A percentile compares a stretch with the other conserved stretches of the same genome.
Conservation (phyloP, 305 asterid genomes). For the Fraxinus baroniana region DNA sequence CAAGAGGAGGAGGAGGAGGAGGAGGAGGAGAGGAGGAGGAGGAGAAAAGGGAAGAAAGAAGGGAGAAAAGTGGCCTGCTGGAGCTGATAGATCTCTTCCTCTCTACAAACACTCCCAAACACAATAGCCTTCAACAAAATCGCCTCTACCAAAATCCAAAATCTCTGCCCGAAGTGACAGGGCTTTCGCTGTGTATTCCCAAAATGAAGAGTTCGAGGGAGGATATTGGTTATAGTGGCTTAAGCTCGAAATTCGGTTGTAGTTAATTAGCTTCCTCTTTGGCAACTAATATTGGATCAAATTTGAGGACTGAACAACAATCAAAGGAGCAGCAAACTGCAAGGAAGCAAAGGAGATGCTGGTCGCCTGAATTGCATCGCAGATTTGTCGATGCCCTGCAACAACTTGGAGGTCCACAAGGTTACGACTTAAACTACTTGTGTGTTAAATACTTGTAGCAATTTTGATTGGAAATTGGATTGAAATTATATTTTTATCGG, state of each 20-base stretch:
- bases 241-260: conserved; percentile 15
- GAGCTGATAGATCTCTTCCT: too few relatives aligned
- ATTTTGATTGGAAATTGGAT: neutral
- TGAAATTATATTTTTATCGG: neutral
- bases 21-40: too few relatives aligned
- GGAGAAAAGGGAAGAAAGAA: too few relatives aligned
- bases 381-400: conserved; percentile 67
- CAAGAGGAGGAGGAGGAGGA: too few relatives aligned
- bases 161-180: conserved; percentile 35
- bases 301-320: conserved; percentile 36
- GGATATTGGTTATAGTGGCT: conserved; percentile 16
- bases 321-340: neutral
- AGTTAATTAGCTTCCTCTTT: conserved; percentile 20
- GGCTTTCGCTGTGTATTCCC: conserved; percentile 56
- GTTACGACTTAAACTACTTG: conserved; percentile 34
- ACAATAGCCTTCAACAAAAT: too few relatives aligned
- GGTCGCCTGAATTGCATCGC: conserved; percentile 90
- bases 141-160: too few relatives aligned
- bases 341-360: conserved; percentile 81
- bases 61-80: too few relatives aligned
- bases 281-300: conserved; percentile 29
- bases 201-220: conserved; percentile 37
- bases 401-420: conserved; percentile 84
- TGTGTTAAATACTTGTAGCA: neutral
- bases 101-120: too few relatives aligned